A percentile compares a stretch with the other conserved stretches of the same genome.
phyloP scores from a whole-genome alignment of 495 filamentous ascomycete species.

The Bacidia rubella region DNA sequence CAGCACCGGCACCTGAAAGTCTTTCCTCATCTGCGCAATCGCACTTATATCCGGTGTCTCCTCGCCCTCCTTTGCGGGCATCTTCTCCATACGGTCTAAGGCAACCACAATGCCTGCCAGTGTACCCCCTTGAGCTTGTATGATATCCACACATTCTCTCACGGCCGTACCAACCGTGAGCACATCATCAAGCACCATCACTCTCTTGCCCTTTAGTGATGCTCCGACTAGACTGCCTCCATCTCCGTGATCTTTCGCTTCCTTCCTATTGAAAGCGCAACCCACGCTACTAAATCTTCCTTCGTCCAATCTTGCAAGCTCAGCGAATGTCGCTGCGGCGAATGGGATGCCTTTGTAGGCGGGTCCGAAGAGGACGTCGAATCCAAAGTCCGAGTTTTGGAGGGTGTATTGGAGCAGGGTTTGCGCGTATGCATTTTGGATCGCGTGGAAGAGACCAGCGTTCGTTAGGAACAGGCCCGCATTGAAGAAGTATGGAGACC shows the following conservation, averaged over 20 bases:
- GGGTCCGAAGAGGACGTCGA: conserved; percentile 47
- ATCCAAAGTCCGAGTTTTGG: conserved; percentile 14
- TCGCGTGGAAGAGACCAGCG: conserved; percentile 1
- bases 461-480: conserved; percentile 26
- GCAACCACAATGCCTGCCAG: conserved; percentile 78
- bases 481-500: conserved; percentile 98
- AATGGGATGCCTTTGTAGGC: conserved; percentile 95
- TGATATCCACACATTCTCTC: conserved; percentile 76
- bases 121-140: conserved; percentile 63
- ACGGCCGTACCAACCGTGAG: conserved; percentile 91
- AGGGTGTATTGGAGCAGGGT: neutral
- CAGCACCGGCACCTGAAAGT: conserved; percentile 37
- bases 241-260: conserved; percentile 88
- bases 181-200: conserved; percentile 90
- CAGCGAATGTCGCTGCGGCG: conserved; percentile 54
- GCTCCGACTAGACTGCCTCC: conserved; percentile 85
- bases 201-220: conserved; percentile 63
- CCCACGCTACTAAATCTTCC: conserved; percentile 40
- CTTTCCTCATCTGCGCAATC: conserved; percentile 65
- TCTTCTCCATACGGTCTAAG: conserved; percentile 77
- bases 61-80: conserved; percentile 41
- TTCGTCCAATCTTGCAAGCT: conserved; percentile 50
- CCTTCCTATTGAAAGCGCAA: conserved; percentile 91
- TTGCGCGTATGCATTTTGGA: conserved; percentile 7
- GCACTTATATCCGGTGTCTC: conserved; percentile 45